Evolutionary conservation across 768 basidiomycete species (phyloP).

Genomic region (Tylopilus rubrobrunneus): DNA sequence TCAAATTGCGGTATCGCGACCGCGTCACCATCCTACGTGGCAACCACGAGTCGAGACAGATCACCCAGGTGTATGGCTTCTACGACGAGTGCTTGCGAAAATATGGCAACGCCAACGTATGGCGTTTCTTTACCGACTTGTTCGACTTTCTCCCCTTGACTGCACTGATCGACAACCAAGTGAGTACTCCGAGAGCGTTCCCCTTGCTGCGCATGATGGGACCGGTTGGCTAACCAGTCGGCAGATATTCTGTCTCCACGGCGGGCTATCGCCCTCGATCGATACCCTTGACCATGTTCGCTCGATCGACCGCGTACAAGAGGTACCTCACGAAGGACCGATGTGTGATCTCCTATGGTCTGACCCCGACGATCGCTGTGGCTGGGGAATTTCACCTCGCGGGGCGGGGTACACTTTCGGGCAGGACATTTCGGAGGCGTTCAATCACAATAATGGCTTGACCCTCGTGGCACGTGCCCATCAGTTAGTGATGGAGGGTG

Average conservation of each 20-base stretch:
- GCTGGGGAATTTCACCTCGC: conserved; percentile 98
- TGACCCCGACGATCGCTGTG: conserved; percentile 98
- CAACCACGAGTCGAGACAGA: conserved; percentile 98
- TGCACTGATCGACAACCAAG: conserved; percentile 98
- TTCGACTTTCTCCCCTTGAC: conserved; percentile 98
- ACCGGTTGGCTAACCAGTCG: conserved; percentile 5
- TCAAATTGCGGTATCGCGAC: conserved; percentile 97
- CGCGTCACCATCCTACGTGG: conserved; percentile 97
- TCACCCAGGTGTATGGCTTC: conserved; percentile 99
- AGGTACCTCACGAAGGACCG: conserved; percentile 98
- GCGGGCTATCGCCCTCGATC: conserved; percentile 96
- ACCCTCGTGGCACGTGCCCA: conserved; percentile 93
- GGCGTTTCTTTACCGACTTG: conserved; percentile 98
- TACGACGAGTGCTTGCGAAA: conserved; percentile 99
- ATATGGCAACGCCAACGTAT: conserved; percentile 99
- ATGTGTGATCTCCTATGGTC: conserved; percentile 99
- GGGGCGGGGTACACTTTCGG: conserved; percentile 99
- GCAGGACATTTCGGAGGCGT: conserved; percentile 98
- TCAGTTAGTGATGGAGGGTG: conserved; percentile 96
- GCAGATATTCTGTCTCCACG: conserved; percentile 98
- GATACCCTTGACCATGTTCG: conserved; percentile 99
- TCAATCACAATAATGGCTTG: conserved; percentile 98
- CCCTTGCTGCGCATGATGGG: not conserved
- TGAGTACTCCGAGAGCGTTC: conserved; percentile 41
- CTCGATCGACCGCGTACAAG: conserved; percentile 97